Percentiles rank a stretch among this genome's conserved stretches.
Evolutionary conservation across 768 basidiomycete species (phyloP).

Genomic region (Coprinopsis cinerea): DNA sequence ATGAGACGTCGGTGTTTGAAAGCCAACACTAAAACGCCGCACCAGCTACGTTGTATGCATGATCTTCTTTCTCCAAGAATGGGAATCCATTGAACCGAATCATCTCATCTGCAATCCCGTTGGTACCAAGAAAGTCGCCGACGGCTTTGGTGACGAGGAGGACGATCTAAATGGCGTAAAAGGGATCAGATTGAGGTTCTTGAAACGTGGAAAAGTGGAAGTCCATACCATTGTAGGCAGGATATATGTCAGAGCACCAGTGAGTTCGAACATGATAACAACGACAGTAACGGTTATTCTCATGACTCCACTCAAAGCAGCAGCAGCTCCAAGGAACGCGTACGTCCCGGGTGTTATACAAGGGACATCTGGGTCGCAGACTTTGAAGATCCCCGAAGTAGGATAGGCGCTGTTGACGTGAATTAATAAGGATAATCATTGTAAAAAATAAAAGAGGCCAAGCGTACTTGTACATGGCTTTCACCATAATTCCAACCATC

Average conservation of each 20-base stretch:
- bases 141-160: conserved; percentile 95
- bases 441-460: neutral
- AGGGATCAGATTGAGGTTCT: conserved; percentile 7
- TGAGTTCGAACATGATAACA: conserved; percentile 99
- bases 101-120: conserved; percentile 94
- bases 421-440: conserved; percentile 4
- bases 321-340: conserved; percentile 95
- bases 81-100: conserved; percentile 97
- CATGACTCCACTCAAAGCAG: conserved; percentile 94
- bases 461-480: conserved; percentile 78
- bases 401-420: conserved; percentile 62
- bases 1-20: conserved; percentile 5
- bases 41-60: conserved; percentile 90
- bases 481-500: conserved; percentile 95
- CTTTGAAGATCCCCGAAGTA: conserved; percentile 79
- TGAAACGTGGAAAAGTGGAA: conserved; percentile 3
- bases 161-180: conserved; percentile 67
- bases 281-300: conserved; percentile 96
- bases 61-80: conserved; percentile 93
- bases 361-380: conserved; percentile 86
- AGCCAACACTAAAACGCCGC: conserved; percentile 18
- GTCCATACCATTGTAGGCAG: conserved; percentile 92
- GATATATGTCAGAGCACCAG: conserved; percentile 95
- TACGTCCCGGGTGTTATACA: conserved; percentile 99
- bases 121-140: conserved; percentile 88